Evolutionary conservation across 192 early-diverging fungal genomes (phyloP).

Genomic region (Coemansia sp.): DNA sequence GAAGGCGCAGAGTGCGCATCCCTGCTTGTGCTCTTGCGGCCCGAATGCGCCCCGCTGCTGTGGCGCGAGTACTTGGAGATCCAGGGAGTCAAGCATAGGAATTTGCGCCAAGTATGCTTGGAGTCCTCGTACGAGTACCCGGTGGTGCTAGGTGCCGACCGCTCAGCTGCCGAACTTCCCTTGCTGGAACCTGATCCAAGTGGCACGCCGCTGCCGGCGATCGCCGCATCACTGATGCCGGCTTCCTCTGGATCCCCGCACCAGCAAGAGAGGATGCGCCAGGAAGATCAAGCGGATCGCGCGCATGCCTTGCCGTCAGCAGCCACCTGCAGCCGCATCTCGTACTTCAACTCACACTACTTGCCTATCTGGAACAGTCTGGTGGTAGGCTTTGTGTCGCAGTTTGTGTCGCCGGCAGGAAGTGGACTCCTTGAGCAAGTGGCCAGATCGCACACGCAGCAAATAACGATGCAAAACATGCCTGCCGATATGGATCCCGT

Average conservation of each 20-base stretch:
- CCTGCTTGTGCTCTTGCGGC: slow-evolving; percentile 41
- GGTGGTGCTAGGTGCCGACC: slow-evolving; percentile 4
- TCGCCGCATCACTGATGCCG: slow-evolving; percentile 9
- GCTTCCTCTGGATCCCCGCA: background rate
- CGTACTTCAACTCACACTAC: slow-evolving; percentile 37
- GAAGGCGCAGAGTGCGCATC: slow-evolving; percentile 47
- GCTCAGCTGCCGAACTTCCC: background rate
- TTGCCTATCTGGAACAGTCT: slow-evolving; percentile 49
- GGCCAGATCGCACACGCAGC: background rate
- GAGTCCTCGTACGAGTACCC: slow-evolving; percentile 23
- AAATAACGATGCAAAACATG: background rate
- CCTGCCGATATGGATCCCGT: background rate
- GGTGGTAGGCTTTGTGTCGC: slow-evolving; percentile 52
- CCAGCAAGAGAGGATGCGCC: background rate
- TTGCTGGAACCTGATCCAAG: slow-evolving; percentile 10
- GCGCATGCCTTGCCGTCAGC: background rate
- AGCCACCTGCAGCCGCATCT: slow-evolving; percentile 11
- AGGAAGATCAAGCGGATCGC: background rate
- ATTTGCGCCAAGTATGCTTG: slow-evolving; percentile 21
- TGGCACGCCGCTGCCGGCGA: slow-evolving; percentile 9
- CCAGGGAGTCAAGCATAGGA: slow-evolving; percentile 38
- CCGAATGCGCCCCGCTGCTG: slow-evolving; percentile 22
- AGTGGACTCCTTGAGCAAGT: slow-evolving; percentile 38
- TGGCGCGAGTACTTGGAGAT: slow-evolving; percentile 47
- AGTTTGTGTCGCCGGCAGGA: slow-evolving; percentile 50